Evolutionary conservation across 148 eudicot species (phyloP).

Genomic region (Camellia lanceoleosa): DNA sequence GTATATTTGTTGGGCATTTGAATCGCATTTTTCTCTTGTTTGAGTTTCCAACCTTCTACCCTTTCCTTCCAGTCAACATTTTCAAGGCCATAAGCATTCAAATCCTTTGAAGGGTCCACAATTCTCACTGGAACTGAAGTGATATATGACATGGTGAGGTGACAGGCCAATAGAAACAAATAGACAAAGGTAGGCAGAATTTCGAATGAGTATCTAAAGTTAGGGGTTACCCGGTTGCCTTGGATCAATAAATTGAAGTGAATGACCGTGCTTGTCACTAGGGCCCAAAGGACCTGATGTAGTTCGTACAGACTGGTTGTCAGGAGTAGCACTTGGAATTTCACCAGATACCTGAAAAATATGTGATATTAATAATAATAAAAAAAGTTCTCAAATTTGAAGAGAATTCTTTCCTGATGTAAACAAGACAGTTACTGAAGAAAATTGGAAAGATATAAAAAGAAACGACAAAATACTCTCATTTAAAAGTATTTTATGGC

Average conservation of each 20-base stretch:
- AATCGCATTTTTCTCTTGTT: slow-evolving; percentile 76
- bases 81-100: slow-evolving; percentile 87
- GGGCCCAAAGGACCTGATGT: slow-evolving; percentile 94
- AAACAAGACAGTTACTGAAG: neutral
- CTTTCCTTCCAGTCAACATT: slow-evolving; percentile 99
- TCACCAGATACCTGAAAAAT: slow-evolving; percentile 83
- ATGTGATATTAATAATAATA: neutral
- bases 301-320: slow-evolving; percentile 80
- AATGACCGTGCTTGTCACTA: slow-evolving; percentile 62
- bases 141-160: slow-evolving; percentile 16
- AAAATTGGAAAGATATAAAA: neutral
- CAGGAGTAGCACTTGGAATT: slow-evolving; percentile 75
- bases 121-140: slow-evolving; percentile 87
- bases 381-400: neutral
- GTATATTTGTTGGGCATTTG: slow-evolving; percentile 59
- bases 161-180: neutral
- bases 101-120: slow-evolving; percentile 94
- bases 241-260: slow-evolving; percentile 84
- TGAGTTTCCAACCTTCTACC: slow-evolving; percentile 96
- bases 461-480: neutral
- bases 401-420: neutral
- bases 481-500: neutral
- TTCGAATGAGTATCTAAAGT: neutral
- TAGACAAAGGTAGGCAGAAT: neutral
- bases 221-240: slow-evolving; percentile 69